Evolutionary conservation across 805 yeast genomes (phyloP), one percentile per base, ranked within the genome.

Genomic region (Saturnispora bothae): DNA sequence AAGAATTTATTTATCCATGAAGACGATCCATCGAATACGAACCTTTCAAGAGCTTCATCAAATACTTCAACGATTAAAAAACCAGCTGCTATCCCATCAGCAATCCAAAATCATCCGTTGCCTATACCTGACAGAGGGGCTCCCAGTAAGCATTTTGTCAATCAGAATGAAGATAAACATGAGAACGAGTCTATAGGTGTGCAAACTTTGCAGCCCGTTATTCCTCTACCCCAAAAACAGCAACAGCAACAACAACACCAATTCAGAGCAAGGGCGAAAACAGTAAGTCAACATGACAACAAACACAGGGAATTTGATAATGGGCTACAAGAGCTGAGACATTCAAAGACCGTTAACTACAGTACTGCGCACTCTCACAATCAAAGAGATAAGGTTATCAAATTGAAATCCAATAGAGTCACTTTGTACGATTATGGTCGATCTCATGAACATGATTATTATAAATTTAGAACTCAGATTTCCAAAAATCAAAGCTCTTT

Each of bases 371-470:
- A 34, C 42, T 40, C 32, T 28, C 48, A 34, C 43, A 52, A 44
- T 17, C 51, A 55, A 33, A 43, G 53, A 19, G 59, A 56, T 21
- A 49, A 48, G 30, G 34, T 48, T 3, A 29, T 53, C 29, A 50
- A 48, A 32, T 35, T 56, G 22, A 53, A 53, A 36, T 51, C 48
- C 20, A 60, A 60, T 13, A 46, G 63, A 30, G 31, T 58, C 12
- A 48, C 48, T 20, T 38, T 59, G 6, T 51, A 49, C 13, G 48
- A 56, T 5, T 60, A 54, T 34, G 61, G 62, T 6, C 40, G 45
- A 15, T 28, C 49, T 0, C 65, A 61, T 45, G 58, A 56, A 37
- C 65, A 61, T 43, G 63, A 60, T 38, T 60, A 50, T 34, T 31
- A 46, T 22, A 59, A 56, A 33, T 56, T 50, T 42, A 55, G 48